Evolutionary conservation across 2,329 filamentous ascomycete genomes (phyloP).

Genomic region (Penicillium sp.): DNA sequence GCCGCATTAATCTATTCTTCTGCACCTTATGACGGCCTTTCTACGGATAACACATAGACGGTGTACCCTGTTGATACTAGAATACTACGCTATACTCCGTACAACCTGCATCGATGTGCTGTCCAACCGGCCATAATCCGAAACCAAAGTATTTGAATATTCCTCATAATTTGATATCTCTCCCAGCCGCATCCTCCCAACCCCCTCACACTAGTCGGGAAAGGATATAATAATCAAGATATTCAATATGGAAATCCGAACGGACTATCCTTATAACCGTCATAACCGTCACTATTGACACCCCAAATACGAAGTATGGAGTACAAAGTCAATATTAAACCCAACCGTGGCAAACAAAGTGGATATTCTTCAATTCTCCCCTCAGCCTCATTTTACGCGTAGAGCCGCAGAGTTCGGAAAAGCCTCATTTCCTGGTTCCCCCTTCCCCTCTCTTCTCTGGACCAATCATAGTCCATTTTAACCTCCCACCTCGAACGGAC

Average conservation of each 20-base stretch:
- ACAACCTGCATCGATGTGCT: slow-evolving; percentile 3
- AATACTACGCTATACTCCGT: slow-evolving; percentile 6
- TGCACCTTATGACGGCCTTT: neutral
- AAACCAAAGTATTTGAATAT: neutral
- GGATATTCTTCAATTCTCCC: slow-evolving; percentile 9
- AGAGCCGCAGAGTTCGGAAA: slow-evolving; percentile 11
- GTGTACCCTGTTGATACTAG: neutral
- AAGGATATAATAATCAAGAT: no score
- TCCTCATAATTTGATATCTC: neutral
- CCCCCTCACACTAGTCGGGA: neutral
- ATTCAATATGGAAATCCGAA: no score
- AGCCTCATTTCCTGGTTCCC: slow-evolving; percentile 2
- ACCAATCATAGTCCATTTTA: neutral
- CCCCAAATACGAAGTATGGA: neutral
- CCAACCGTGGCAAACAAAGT: neutral
- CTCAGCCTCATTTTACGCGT: slow-evolving; percentile 14
- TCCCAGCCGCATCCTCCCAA: neutral
- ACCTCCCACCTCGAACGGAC: neutral
- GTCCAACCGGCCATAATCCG: slow-evolving; percentile 3
- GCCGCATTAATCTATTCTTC: neutral
- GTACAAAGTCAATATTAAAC: no score
- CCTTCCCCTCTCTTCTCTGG: neutral
- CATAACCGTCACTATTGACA: neutral
- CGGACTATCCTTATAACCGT: no score
- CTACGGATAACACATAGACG: neutral